Evolutionary conservation across 192 early-diverging fungal species (phyloP), one percentile per base, ranked within the genome.

Genomic region (Helicostylum pulchrum): DNA sequence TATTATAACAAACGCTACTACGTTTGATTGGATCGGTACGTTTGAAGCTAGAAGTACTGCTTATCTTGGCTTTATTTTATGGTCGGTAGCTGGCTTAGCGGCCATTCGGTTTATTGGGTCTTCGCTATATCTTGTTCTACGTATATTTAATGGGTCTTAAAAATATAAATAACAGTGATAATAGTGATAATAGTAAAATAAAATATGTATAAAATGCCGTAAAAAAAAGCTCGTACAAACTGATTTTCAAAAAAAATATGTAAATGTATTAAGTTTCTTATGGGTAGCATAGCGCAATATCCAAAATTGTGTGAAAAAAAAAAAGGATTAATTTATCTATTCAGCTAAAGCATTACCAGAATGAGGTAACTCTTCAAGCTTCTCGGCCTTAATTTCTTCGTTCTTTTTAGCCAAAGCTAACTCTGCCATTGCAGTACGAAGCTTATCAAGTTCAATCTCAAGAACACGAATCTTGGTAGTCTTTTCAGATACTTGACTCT

Each of bases 391-490:
- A 6, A 39, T 39, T 36, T 62, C 61, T 30, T 59, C 63, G 7
- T 52, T 51, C 47, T 64, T 66, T 21, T 71, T 66, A 21, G 48
- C 26, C 54, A 74, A 42, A 10, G 53, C 46, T 31, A 54, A 34
- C 50, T 75, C 66, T 46, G 73, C 63, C 3, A 75, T 23, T 36
- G 73, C 46, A 34, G 58, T 75, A 12, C 50, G 68, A 19, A 83
- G 48, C 26, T 80, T 75, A 67, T 85, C 90, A 48, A 94, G 30
- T 66, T 94, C 90, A 32, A 86, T 82, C 71, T 94, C 90, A 61
- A 94, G 72, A 39, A 90, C 82, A 43, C 90, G 81, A 65, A 95
- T 93, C 63, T 89, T 84, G 47, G 83, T 78, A 53, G 94, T 91
- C 51, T 81, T 81, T 59, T 86, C 80, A 17, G 84, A 77, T 17